Conservation (phyloP, 352 stramenopile genomes). For the Thalassiosira mediterranea region DNA sequence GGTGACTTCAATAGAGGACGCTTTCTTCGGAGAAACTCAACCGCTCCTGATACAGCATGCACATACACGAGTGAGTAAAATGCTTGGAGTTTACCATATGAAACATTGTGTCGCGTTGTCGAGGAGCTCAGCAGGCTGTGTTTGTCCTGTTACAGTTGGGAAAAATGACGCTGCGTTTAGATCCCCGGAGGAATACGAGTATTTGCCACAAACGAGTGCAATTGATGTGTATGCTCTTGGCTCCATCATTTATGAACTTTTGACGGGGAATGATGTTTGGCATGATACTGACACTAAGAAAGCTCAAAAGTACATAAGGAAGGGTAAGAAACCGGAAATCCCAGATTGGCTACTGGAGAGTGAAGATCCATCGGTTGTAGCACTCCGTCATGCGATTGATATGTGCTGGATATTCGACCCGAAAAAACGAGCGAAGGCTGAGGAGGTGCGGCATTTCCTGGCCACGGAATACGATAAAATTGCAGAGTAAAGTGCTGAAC, state of each 20-base stretch:
- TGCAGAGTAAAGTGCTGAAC: slow-evolving; percentile 6
- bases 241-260: slow-evolving; percentile 56
- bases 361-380: slow-evolving; percentile 40
- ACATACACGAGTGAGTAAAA: slow-evolving; percentile 45
- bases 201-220: slow-evolving; percentile 45
- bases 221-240: slow-evolving; percentile 67
- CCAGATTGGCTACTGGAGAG: slow-evolving; percentile 32
- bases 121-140: no score
- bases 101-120: no score
- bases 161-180: slow-evolving; percentile 50
- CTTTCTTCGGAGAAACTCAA: slow-evolving; percentile 43
- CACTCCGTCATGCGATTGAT: slow-evolving; percentile 39
- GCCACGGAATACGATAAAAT: slow-evolving; percentile 9
- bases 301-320: slow-evolving; percentile 30
- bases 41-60: slow-evolving; percentile 21
- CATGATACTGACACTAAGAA: slow-evolving; percentile 28
- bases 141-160: no score
- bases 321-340: slow-evolving; percentile 46
- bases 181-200: slow-evolving; percentile 61
- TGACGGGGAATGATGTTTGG: slow-evolving; percentile 49
- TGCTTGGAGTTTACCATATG: no score
- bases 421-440: slow-evolving; percentile 39
- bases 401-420: slow-evolving; percentile 53
- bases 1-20: slow-evolving; percentile 64
- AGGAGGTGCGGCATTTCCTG: slow-evolving; percentile 33